Evolutionary conservation across 192 early-diverging fungal genomes (phyloP).

Genomic region (Rhizoclosmatium sp.): DNA sequence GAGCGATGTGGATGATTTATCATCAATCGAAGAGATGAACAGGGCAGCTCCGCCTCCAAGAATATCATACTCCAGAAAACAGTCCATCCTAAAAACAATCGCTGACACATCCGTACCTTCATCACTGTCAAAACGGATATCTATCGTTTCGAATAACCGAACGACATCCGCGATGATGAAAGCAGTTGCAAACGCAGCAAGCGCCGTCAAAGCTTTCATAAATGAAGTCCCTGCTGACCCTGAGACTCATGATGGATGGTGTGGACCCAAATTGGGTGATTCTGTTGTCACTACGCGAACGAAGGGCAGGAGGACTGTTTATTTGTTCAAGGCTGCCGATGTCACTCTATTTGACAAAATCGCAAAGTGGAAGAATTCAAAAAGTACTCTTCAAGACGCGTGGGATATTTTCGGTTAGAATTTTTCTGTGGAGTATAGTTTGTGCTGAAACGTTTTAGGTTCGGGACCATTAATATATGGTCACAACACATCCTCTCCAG

Average conservation of each 20-base stretch:
- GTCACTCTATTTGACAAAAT: slow-evolving; percentile 30
- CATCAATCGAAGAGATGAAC: too few relatives aligned
- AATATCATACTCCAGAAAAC: too few relatives aligned
- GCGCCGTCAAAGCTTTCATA: neutral
- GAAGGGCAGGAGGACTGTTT: slow-evolving; percentile 30
- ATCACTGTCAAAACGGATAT: too few relatives aligned
- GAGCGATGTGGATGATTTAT: too few relatives aligned
- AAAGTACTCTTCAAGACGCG: slow-evolving; percentile 20
- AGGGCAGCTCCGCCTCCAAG: too few relatives aligned
- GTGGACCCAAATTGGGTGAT: slow-evolving; percentile 5
- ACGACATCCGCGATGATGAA: neutral
- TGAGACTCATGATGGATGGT: slow-evolving; percentile 34
- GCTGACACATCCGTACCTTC: too few relatives aligned
- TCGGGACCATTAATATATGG: neutral
- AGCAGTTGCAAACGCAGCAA: neutral
- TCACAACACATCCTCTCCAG: slow-evolving; percentile 19
- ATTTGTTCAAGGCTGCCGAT: slow-evolving; percentile 18
- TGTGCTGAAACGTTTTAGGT: neutral
- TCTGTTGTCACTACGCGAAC: slow-evolving; percentile 6
- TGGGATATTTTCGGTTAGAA: slow-evolving; percentile 29
- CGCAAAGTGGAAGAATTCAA: slow-evolving; percentile 32
- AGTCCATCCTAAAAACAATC: too few relatives aligned
- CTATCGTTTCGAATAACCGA: neutral
- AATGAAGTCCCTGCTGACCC: neutral
- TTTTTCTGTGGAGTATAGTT: neutral